These are phyloP conservation scores for Septoria petroselini DNA, from an alignment of 2,329 filamentous ascomycete species.

Conservation along the genomic window DNA sequence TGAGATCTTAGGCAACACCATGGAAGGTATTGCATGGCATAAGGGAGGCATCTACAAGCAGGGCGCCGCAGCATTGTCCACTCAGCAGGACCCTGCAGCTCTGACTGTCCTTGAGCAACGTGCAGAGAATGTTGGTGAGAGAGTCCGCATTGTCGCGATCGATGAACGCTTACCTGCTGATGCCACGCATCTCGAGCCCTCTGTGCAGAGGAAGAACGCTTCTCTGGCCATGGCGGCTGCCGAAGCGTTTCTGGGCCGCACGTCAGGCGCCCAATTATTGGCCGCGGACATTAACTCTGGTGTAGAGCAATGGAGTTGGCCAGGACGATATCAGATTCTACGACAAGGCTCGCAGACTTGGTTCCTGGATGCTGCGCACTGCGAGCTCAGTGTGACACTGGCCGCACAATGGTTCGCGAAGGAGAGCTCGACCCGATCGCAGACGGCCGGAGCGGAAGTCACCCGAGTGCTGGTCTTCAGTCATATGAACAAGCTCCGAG, in stretches of 20 bases:
- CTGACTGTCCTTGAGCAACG: conserved; percentile 50
- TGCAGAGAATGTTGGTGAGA: conserved; percentile 45
- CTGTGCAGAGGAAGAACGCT: conserved; percentile 61
- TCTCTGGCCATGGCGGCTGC: conserved; percentile 53
- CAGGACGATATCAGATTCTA: conserved; percentile 29
- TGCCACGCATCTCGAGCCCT: conserved; percentile 55
- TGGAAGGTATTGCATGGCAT: conserved; percentile 84
- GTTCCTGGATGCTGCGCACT: conserved; percentile 47
- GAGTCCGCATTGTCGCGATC: conserved; percentile 47
- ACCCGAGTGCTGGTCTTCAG: conserved; percentile 28
- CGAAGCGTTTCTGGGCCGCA: conserved; percentile 20
- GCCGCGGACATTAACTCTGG: conserved; percentile 22
- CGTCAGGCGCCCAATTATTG: conserved; percentile 9
- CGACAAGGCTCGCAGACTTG: conserved; percentile 30
- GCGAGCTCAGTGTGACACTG: conserved; percentile 41
- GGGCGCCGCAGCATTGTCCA: conserved; percentile 60
- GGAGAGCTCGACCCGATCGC: conserved; percentile 2
- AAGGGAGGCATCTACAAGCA: conserved; percentile 81
- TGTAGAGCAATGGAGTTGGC: conserved; percentile 26
- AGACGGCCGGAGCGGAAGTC: neutral
- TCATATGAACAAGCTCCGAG: conserved; percentile 31
- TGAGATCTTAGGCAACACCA: conserved; percentile 69
- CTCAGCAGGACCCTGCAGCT: conserved; percentile 29
- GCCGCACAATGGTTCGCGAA: conserved; percentile 42
- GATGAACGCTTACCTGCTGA: conserved; percentile 50